Evolutionary conservation across 768 basidiomycete genomes (phyloP), one percentile per base, ranked within the genome.

Genomic region (Auricularia auricula-judae): DNA sequence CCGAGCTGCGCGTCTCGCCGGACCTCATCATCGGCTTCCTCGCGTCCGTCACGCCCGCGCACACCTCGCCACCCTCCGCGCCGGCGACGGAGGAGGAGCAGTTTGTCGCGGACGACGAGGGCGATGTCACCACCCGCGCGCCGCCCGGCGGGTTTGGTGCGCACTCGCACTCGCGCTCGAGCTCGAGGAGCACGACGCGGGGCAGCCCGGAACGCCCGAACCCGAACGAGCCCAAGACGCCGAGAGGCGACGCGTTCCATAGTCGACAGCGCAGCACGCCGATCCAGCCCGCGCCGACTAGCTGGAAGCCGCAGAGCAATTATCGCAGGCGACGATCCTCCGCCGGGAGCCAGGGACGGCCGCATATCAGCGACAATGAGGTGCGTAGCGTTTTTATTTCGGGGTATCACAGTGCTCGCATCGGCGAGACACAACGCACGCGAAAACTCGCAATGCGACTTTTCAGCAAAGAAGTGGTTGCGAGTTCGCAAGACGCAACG

Each of bases 1-100:
- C 85, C 0, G 85, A 81, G 33, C 79, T 89, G 61, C 80, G 85
- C 72, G 85, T 87, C 21, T 88, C 86, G 2, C 88, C 90, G 0
- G 78, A 84, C 63, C 76, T 91, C 12, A 64, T 72, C 8, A 36
- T 72, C 14, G 69, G 73, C 36, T 77, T 91, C 68, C 81, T 92
- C 39, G 89, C 88, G 69, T 61, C 44, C 29, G 53, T 67, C 29
- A 58, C 63, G 0, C 43, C 62, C 33, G 72, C 78, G 74, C 67
- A 77, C 0, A 68, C 71, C 77, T 36, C 23, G 8, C 58, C 70
- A 0, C 77, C 81, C 1, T 72, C 73, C 1, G 70, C 71, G 3
- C 77, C 77, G 29, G 76, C 74, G 4, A 21, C 8, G 23, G 67
- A 75, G 29, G 74, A 72, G 16, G 70, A 77, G 3, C 75, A 75